Conservation (phyloP, 2,329 filamentous ascomycete species). For the Aureobasidium sp. region DNA sequence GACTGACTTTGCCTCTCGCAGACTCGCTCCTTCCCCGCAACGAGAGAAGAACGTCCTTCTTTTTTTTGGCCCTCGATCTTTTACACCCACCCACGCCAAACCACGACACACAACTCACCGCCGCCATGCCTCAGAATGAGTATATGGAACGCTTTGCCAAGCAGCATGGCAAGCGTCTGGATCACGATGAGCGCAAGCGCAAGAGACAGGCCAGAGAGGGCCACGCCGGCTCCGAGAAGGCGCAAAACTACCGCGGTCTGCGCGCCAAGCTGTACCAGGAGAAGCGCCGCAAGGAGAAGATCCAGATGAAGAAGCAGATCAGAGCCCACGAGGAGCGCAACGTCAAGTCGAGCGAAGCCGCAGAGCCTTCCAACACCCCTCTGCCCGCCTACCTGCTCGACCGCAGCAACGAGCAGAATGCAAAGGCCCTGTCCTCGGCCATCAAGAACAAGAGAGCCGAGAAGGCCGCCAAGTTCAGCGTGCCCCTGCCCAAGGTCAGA, state of each 20-base stretch:
- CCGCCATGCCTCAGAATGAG: slow-evolving; percentile 69
- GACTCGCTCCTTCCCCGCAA: slow-evolving; percentile 1
- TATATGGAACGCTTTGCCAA: slow-evolving; percentile 70
- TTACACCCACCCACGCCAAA: slow-evolving; percentile 4
- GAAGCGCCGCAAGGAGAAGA: slow-evolving; percentile 95
- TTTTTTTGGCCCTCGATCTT: not conserved
- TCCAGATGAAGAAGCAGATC: slow-evolving; percentile 93
- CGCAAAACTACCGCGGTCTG: slow-evolving; percentile 87
- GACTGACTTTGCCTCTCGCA: not conserved
- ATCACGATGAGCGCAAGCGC: slow-evolving; percentile 81
- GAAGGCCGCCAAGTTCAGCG: slow-evolving; percentile 87
- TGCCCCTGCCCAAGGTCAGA: slow-evolving; percentile 88
- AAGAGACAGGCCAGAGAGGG: slow-evolving; percentile 84
- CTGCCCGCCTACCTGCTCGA: slow-evolving; percentile 92
- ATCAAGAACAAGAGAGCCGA: slow-evolving; percentile 95
- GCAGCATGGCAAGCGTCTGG: slow-evolving; percentile 51
- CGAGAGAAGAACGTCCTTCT: not conserved
- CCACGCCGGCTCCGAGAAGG: slow-evolving; percentile 81
- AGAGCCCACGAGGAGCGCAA: slow-evolving; percentile 93
- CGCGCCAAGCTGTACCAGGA: slow-evolving; percentile 89
- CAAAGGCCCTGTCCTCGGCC: slow-evolving; percentile 69
- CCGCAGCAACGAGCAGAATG: slow-evolving; percentile 60
- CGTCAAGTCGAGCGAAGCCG: slow-evolving; percentile 73
- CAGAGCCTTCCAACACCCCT: slow-evolving; percentile 72
- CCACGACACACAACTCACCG: slow-evolving; percentile 16